Evolutionary conservation across 192 early-diverging fungal genomes (phyloP).

Genomic region (Phlyctochytrium planicorne): DNA sequence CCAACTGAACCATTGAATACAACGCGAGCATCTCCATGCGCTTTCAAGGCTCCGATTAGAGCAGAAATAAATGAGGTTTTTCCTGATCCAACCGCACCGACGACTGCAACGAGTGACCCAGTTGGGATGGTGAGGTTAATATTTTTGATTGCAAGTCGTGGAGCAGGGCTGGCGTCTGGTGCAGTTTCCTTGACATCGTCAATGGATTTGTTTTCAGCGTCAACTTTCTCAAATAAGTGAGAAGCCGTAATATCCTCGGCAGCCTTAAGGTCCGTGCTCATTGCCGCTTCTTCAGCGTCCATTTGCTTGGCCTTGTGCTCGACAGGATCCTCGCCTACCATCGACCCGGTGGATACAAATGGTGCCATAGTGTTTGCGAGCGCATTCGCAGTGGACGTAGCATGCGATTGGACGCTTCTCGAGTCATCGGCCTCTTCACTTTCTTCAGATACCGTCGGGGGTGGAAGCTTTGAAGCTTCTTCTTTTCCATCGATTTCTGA

Average conservation of each 20-base stretch:
- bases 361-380: not conserved
- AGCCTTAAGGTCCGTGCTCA: not conserved
- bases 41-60: slow-evolving; percentile 37
- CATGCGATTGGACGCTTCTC: not conserved
- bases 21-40: slow-evolving; percentile 38
- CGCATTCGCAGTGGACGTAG: not conserved
- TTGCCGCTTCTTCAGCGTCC: not conserved
- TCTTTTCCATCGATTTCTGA: not conserved
- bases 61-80: slow-evolving; percentile 41
- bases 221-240: too few relatives aligned
- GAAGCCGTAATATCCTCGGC: too few relatives aligned
- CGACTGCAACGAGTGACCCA: slow-evolving; percentile 53
- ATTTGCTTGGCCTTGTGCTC: not conserved
- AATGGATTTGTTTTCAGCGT: too few relatives aligned
- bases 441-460: not conserved
- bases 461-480: slow-evolving; percentile 15
- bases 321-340: not conserved
- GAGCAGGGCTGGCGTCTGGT: not conserved
- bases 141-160: slow-evolving; percentile 3
- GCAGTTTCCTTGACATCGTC: not conserved
- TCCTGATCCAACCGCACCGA: slow-evolving; percentile 49
- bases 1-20: slow-evolving; percentile 65
- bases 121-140: slow-evolving; percentile 30
- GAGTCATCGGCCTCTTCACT: not conserved
- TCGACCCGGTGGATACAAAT: not conserved